Conservation (phyloP, 345 rosid species). For the Conringia planisiliqua region DNA sequence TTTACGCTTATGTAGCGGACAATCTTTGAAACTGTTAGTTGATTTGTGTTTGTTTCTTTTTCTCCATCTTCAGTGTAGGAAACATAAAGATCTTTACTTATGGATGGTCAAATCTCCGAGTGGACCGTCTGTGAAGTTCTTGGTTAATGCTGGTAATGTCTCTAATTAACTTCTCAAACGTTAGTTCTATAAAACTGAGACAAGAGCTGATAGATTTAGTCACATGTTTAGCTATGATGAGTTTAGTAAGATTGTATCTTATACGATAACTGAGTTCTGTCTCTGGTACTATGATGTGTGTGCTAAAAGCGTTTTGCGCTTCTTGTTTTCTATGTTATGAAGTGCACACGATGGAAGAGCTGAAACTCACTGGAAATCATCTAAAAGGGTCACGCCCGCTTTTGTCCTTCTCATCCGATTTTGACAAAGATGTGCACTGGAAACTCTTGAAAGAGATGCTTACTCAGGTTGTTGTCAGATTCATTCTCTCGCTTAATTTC, state of each 20-base stretch:
- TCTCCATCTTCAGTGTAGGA: conserved; percentile 65
- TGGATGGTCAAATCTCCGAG: conserved; percentile 83
- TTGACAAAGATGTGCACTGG: conserved; percentile 83
- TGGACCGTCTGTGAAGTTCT: conserved; percentile 93
- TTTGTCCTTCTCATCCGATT: conserved; percentile 78
- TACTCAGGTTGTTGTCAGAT: conserved; percentile 47
- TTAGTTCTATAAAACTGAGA: neutral
- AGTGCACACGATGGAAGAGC: conserved; percentile 97
- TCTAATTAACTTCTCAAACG: neutral
- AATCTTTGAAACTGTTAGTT: neutral
- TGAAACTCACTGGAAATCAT: conserved; percentile 97
- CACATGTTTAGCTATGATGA: neutral
- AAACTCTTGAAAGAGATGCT: conserved; percentile 90
- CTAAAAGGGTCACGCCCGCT: conserved; percentile 81
- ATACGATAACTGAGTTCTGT: neutral
- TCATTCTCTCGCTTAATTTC: neutral
- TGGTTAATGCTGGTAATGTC: conserved; percentile 86
- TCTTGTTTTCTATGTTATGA: conserved; percentile 7
- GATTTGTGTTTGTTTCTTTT: neutral
- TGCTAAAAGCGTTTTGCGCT: neutral
- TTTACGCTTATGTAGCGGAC: too few species aligned
- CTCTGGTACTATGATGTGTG: neutral
- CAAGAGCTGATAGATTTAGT: neutral
- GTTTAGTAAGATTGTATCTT: neutral
- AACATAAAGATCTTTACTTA: conserved; percentile 79